These are phyloP conservation scores for Saksenaea vasiformis DNA, from an alignment of 371 early-diverging fungal genomes.

Conservation along the genomic window DNA sequence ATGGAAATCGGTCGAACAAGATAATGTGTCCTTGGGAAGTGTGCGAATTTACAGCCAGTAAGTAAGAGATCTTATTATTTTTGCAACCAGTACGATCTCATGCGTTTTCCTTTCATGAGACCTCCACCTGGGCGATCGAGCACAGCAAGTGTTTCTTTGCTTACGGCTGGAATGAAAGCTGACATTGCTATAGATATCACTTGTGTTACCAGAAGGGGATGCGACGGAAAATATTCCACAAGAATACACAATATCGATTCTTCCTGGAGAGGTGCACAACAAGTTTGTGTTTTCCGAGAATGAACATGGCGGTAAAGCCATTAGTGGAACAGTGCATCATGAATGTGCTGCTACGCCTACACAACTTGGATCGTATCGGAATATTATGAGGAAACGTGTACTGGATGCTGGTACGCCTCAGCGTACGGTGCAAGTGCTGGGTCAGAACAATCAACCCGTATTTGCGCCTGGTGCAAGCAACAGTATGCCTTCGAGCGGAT, in stretches of 20 bases:
- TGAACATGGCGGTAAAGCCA: slow-evolving; percentile 42
- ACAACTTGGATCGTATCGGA: slow-evolving; percentile 59
- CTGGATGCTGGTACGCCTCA: slow-evolving; percentile 56
- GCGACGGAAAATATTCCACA: slow-evolving; percentile 62
- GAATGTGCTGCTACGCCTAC: slow-evolving; percentile 80
- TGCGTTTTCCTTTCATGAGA: slow-evolving; percentile 15
- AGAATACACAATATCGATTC: slow-evolving; percentile 75
- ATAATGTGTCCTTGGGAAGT: slow-evolving; percentile 74
- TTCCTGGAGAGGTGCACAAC: slow-evolving; percentile 68
- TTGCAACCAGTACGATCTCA: background rate
- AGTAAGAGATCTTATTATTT: slow-evolving; percentile 6
- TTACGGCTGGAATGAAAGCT: background rate
- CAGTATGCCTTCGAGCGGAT: slow-evolving; percentile 51
- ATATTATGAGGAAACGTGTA: slow-evolving; percentile 77
- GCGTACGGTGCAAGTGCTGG: slow-evolving; percentile 60
- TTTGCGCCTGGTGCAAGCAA: slow-evolving; percentile 60
- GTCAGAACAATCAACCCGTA: slow-evolving; percentile 58
- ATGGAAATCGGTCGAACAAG: slow-evolving; percentile 73
- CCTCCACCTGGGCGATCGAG: slow-evolving; percentile 37
- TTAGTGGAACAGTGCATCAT: slow-evolving; percentile 78
- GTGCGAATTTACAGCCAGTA: slow-evolving; percentile 76
- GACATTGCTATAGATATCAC: slow-evolving; percentile 43
- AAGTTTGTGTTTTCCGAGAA: slow-evolving; percentile 78
- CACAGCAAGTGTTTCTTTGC: slow-evolving; percentile 18
- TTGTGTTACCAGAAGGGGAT: slow-evolving; percentile 64